Base-by-base conservation (phyloP, 352 stramenopile species). In the Discostella stelligera region DNA sequence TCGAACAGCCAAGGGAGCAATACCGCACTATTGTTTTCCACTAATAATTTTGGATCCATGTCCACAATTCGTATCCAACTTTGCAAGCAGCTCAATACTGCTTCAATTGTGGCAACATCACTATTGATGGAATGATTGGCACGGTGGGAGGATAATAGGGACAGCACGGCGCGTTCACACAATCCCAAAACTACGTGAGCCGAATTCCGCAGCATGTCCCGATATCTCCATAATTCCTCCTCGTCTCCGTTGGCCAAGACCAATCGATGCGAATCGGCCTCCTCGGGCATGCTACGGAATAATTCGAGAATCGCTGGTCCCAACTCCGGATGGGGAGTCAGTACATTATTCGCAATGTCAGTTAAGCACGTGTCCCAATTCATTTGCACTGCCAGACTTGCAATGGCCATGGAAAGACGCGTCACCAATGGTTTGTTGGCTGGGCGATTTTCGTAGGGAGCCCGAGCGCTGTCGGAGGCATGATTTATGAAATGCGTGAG, bases 51-150 rank as follows among this genome's bases (percentile, higher is more conserved):
- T 6, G 82, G 63, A 44, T 74, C 67, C n/a, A 89, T 73, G 32
- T 86, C 79, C 6, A 92, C 81, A 54, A 90, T 84, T 8, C 86
- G 82, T 60, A 92, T 85, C 86, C 86, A 85, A 41, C 65, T 71
- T 55, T 83, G 73, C 30, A 85, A 41, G 79, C 76, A 79, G 44
- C 44, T 65, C 39, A 80, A 71, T 2, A 80, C 70, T 9, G 76
- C 70, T 32, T 79, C 76, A 9, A 59, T 66, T 0, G 70, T 80
- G 3, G 70, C 76, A 18, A 80, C 71, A 55, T 75, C 71, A n/a
- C 41, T 58, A 37, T 55, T 9, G 25, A 39, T 21, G 25, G 21
- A 39, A 44, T 25, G 23, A 41, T 39, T 18, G 16, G 39, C 44
- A 13, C 44, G 54, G 14, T 14, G 46, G 50, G 27, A 25, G 7